Base-by-base conservation (phyloP, 192 early-diverging fungal genomes). In the Helicostylum pulchrum region DNA sequence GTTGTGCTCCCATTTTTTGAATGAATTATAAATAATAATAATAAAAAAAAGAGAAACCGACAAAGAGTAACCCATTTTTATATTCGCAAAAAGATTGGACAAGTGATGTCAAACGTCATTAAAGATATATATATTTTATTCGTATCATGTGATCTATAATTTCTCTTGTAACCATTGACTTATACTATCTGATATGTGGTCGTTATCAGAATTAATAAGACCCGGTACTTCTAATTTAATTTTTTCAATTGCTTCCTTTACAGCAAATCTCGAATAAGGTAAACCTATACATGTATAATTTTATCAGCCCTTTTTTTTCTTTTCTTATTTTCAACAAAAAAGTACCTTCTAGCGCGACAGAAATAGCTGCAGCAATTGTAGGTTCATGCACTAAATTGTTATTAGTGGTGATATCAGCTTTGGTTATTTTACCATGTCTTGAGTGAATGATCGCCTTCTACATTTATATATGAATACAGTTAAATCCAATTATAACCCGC, bases 171-270 rank as follows among this genome's bases (percentile, higher is more conserved):
- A 20, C 68, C 68, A 70, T 45, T 54, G 21, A 4, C 43, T 47
- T 12, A 70, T 51, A 23, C 63, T 50, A 15, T 62, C 23, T 20
- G 53, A 46, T 63, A 70, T 55, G 31, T 55, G 45, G 19, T 39
- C 15, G 32, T 70, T 70, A 10, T 64, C 68, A 39, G 42, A 30
- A 49, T 55, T 70, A 31, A 70, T 62, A 4, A 70, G 44, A 7
- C 68, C 68, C 1, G 68, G 68, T 19, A 70, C 62, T 26, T 70
- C 61, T 4, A 34, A 45, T 10, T 62, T 63, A 21, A 70, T 70
- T 44, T 70, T 70, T 10, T 55, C 30, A 23, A 63, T 62, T 8
- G 68, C 68, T n/a, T 55, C 45, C 14, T 57, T 15, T 3, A 51
- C 34, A 11, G 54, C 61, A 53, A 63, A 19, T 17, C 21, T 17